Evolutionary conservation across 129 eudicot species (phyloP), one percentile per base, ranked within the genome.

Genomic region (Solidago caesia): DNA sequence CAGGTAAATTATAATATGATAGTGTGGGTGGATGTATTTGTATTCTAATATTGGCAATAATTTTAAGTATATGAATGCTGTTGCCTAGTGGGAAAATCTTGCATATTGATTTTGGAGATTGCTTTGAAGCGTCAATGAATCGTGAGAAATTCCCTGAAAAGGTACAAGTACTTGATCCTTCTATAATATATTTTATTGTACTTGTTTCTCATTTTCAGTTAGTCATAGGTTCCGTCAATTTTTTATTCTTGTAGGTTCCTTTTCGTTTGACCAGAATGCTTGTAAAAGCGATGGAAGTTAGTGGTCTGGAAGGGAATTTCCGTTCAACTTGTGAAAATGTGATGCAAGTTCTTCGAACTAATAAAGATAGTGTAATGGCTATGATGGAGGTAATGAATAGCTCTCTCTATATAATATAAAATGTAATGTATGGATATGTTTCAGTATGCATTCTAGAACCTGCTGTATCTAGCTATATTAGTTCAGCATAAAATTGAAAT

Each of bases 251-350:
- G 51, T 81, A 95, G 99, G 99, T 95, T 64, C 99, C 99, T 59
- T 95, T 95, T 62, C 99, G 99, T 59, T 88, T 95, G 81, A 95
- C 99, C 68, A 89, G 99, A 87, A 95, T 95, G 99, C 99, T 95
- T 74, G 97, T 95, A 57, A 95, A 95, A 80, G 99, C 99, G 52
- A 95, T 95, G 99, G 99, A 95, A 79, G 99, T 95, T 74, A 95
- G 99, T 69, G 99, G 99, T 8, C 85, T 95, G 5, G 99, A 95
- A 73, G 99, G 99, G 63, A 95, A 88, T 78, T 95, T 95, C 75
- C 99, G 96, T 63, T 91, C 96, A 67, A 95, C 99, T 10, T 95
- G 99, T 74, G 97, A 95, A 81, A 95, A 86, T 81, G 99, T 95
- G 78, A 95, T 95, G 99, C 97, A 95, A 84, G 99, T 95, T 70